Evolutionary conservation across 1,139 yeast species (phyloP), one percentile per base, ranked within the genome.

Genomic region (Schizosaccharomyces versatilis): DNA sequence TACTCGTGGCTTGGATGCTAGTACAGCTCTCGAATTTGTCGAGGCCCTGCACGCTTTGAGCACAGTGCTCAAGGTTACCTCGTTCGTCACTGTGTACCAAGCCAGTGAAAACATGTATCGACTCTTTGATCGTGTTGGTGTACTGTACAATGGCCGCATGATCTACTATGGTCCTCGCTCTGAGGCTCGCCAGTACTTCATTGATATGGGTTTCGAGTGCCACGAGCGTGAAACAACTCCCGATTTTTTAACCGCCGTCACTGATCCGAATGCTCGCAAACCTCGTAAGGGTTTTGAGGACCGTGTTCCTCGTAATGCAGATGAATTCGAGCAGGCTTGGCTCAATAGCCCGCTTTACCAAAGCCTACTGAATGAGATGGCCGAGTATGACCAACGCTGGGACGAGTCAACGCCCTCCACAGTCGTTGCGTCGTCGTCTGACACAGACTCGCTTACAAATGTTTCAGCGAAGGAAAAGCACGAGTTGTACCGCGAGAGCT

Each of bases 151-250:
- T 60, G 94, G 95, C 54, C 75, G 80, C 62, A 93, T 84, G 67
- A 79, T 84, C 56, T 84, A 66, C 68, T 83, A 72, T 63, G 95
- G 95, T 58, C 74, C 76, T 47, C 73, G 78, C 12, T 66, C 67
- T 14, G 65, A 69, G 38, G 94, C 90, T 5, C 79, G 75, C 61
- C 69, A 70, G 47, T 81, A 71, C 66, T 81, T 81, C 65, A 64
- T 68, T 55, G 72, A 72, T 42, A 78, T 81, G 83, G 93, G 93
- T 42, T 81, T 77, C 66, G 73, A 72, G 12, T 81, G 85, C 63
- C 81, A 84, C 42, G 72, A 74, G 47, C 78, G 94, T 66, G 86
- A 81, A 69, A 81, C 94, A 8, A 80, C 90, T 57, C 84, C 88
- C 14, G 95, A 84, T 66, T 84, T 76, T 66, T 70, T 84, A 63